Evolutionary conservation across 805 yeast genomes (phyloP), one percentile per base, ranked within the genome.

Genomic region (Teunomyces cretensis): DNA sequence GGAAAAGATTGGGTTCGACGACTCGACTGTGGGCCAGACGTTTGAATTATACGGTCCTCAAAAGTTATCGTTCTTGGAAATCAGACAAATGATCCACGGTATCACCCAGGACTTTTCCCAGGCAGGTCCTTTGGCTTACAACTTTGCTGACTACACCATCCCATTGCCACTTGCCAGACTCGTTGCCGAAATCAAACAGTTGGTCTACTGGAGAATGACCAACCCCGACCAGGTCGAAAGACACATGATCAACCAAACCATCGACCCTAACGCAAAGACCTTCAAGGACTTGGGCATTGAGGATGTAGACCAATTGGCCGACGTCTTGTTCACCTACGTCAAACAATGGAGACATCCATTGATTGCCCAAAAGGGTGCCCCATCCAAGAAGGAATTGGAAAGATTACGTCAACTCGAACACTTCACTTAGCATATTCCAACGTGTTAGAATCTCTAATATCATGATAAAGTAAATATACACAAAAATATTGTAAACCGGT

Each of bases 1-100:
- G 54, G 94, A 86, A 70, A 76, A 72, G 54, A 86, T 88, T 54
- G 91, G 88, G 8, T 88, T 70, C 62, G 91, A 88, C 62, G 96
- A 88, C 64, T 71, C 87, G 43, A 88, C 96, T 15, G 75, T 75
- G 11, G 96, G 95, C 49, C 77, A 85, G 65, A 75, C 84, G 41
- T 88, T 67, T 65, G 96, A 88, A 68, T 75, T 88, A 51, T 73
- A 68, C 57, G 96, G 96, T 9, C 78, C 83, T n/a, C 86, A 86
- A 64, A 72, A 75, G 56, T 79, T 81, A 63, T 61, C 83, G 9
- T 74, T 76, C 57, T 65, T 66, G 47, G 87, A 87, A 61, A 76
- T 88, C 50, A 78, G 89, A 66, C 83, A 81, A 57, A 72, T 84
- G 81, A 75, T 88, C 52, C 81, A 83, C 61, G 80, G 81, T 51